Conservation (phyloP, 176 grass and related monocot species). For the Otatea glauca region DNA sequence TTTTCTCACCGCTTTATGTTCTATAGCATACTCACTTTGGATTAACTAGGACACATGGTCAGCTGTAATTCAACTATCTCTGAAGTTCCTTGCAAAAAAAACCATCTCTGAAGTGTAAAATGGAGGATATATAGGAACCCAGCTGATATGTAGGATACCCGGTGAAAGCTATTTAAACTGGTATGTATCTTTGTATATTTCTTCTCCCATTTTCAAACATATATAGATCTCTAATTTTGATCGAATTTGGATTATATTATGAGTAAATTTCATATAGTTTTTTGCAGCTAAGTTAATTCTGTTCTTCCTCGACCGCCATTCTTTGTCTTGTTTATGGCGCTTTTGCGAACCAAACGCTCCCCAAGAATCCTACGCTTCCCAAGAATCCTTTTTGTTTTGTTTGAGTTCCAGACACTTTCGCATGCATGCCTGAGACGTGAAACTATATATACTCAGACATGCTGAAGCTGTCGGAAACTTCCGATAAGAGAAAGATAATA, state of each 20-base stretch:
- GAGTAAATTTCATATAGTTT: background rate
- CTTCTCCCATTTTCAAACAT: background rate
- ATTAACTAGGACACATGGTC: slow-evolving; percentile 22
- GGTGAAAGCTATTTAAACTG: background rate
- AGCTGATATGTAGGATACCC: background rate
- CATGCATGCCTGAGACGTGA: slow-evolving; percentile 15
- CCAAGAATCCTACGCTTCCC: slow-evolving; percentile 46
- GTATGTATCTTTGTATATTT: background rate
- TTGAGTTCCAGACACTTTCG: slow-evolving; percentile 25
- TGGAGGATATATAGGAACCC: background rate
- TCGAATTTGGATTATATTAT: background rate
- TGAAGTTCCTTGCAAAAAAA: too few species aligned
- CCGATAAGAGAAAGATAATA: background rate
- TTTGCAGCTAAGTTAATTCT: background rate
- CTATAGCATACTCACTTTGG: slow-evolving; percentile 43
- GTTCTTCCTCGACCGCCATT: background rate
- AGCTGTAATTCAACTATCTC: background rate
- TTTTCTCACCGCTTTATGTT: slow-evolving; percentile 12
- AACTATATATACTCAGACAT: slow-evolving; percentile 17
- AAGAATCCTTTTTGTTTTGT: slow-evolving; percentile 60
- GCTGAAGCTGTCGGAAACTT: slow-evolving; percentile 50
- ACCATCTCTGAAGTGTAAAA: background rate
- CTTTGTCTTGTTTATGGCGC: slow-evolving; percentile 17
- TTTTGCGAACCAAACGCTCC: slow-evolving; percentile 28
- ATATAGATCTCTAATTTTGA: background rate